Percentiles rank a stretch among this genome's conserved stretches.
Evolutionary conservation across 768 basidiomycete species (phyloP).

Genomic region (Trametes villosa): DNA sequence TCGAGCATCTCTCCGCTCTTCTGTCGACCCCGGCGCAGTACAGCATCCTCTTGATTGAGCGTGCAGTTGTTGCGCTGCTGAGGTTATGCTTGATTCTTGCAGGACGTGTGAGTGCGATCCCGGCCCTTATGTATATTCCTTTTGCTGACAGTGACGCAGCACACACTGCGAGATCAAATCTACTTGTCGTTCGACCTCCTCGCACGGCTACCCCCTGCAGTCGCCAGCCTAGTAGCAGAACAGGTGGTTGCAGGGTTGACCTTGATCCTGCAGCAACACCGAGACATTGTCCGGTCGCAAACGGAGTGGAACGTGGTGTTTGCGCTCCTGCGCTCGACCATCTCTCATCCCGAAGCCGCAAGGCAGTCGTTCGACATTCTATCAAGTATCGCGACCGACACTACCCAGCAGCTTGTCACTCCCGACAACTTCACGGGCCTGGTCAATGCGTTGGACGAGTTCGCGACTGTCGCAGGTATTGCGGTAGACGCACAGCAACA

Average conservation of each 20-base stretch:
- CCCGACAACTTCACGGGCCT: constrained; percentile 83
- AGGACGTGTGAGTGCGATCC: constrained; percentile 58
- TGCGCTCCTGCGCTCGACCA: constrained; percentile 82
- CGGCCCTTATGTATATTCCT: background rate
- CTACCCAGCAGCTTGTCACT: constrained; percentile 62
- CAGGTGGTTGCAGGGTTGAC: constrained; percentile 87
- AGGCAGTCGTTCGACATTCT: constrained; percentile 83
- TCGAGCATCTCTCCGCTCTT: constrained; percentile 88
- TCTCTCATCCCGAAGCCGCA: constrained; percentile 86
- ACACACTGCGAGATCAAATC: constrained; percentile 87
- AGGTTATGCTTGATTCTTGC: constrained; percentile 84
- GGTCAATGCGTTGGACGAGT: constrained; percentile 83
- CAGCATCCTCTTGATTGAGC: constrained; percentile 89
- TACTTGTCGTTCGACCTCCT: constrained; percentile 93
- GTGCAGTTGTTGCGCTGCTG: constrained; percentile 88
- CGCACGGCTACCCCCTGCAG: constrained; percentile 71
- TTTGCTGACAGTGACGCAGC: constrained; percentile 45
- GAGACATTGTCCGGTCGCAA: constrained; percentile 79
- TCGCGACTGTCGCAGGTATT: constrained; percentile 73
- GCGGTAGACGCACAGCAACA: constrained; percentile 62
- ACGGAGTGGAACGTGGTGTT: constrained; percentile 97
- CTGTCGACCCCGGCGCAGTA: constrained; percentile 79
- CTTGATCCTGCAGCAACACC: constrained; percentile 77
- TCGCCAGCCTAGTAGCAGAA: constrained; percentile 87
- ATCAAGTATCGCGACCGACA: constrained; percentile 63